Evolutionary conservation across 768 basidiomycete species (phyloP), one percentile per base, ranked within the genome.

Genomic region (Termitomyces sp.): DNA sequence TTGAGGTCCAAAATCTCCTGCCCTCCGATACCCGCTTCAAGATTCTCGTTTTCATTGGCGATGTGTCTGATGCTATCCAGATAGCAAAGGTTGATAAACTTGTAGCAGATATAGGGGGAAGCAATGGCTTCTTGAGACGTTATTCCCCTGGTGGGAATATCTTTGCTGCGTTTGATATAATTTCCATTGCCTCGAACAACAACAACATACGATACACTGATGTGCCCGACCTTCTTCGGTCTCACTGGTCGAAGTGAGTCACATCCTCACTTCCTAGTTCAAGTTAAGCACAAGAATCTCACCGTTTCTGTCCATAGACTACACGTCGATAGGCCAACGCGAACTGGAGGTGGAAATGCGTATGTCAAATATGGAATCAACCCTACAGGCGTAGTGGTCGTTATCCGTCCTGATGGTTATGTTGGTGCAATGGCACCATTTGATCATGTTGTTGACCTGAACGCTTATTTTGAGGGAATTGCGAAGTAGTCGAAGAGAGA

Each of bases 351-450:
- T 26, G 84, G 84, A 3, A 73, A 74, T 37, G 84, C 81, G 4
- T 87, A 88, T 64, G 60, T 67, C 0, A 74, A 76, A 26, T 86
- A 82, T 60, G 86, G 85, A 0, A 75, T 85, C 45, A 67, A 71
- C 33, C 55, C 69, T 5, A 59, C 60, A 7, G 84, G 84, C 17
- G 80, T 76, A 10, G 62, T 84, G 11, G 76, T 84, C 8, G 71
- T 84, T 49, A 77, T 86, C 5, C 75, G 86, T 26, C 85, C 85
- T 8, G 85, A 85, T 62, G 87, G 86, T 15, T 87, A 86, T 55
- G 76, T 89, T 31, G 84, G 82, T 3, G 74, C 72, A 61, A 71
- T 88, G 33, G 75, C 75, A 1, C 78, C 85, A 0, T 67, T 87
- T 42, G 64, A 73, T 30, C 73, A 75, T n/a, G 60, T 74, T 9